These are phyloP conservation scores for Botrytis tulipae DNA, from an alignment of 2,329 filamentous ascomycete genomes.

Conservation along the genomic window DNA sequence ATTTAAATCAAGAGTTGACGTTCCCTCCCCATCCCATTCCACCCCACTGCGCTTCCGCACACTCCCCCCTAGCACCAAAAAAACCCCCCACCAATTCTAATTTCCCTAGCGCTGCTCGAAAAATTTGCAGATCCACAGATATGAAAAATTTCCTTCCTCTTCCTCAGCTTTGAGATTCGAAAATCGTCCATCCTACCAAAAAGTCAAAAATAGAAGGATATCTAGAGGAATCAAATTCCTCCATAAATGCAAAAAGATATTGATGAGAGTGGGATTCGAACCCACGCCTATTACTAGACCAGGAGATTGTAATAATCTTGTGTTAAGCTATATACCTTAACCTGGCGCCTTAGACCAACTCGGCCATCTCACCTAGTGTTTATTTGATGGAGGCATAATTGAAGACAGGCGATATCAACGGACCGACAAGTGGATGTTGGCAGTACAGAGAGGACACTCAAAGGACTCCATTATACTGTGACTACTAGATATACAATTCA, in stretches of 20 bases:
- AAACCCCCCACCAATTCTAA: not conserved
- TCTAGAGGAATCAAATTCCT: not conserved
- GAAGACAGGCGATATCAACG: accelerated
- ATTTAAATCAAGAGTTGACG: not conserved
- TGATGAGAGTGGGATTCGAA: conserved; percentile 16
- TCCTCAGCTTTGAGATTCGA: too few species aligned
- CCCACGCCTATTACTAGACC: conserved; percentile 16
- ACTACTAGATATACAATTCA: too few species aligned
- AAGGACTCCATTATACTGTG: too few species aligned
- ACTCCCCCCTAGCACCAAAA: not conserved
- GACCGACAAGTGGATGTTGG: too few species aligned
- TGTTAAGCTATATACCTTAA: conserved; percentile 7
- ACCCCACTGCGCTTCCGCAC: not conserved
- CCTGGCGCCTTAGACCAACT: conserved; percentile 18
- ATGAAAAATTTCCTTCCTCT: not conserved
- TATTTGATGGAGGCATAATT: accelerated
- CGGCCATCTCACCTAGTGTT: conserved; percentile 4
- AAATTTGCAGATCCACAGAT: not conserved
- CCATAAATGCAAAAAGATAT: not conserved
- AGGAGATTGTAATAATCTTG: not conserved
- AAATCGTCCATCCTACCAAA: not conserved
- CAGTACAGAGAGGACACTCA: too few species aligned
- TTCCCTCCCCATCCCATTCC: not conserved
- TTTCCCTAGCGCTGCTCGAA: not conserved
- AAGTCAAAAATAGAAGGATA: too few species aligned